Percentiles rank a stretch among this genome's conserved stretches.
These are phyloP conservation scores for Phytophthora rubi DNA, from an alignment of 352 stramenopile genomes.

Conservation along the genomic window DNA sequence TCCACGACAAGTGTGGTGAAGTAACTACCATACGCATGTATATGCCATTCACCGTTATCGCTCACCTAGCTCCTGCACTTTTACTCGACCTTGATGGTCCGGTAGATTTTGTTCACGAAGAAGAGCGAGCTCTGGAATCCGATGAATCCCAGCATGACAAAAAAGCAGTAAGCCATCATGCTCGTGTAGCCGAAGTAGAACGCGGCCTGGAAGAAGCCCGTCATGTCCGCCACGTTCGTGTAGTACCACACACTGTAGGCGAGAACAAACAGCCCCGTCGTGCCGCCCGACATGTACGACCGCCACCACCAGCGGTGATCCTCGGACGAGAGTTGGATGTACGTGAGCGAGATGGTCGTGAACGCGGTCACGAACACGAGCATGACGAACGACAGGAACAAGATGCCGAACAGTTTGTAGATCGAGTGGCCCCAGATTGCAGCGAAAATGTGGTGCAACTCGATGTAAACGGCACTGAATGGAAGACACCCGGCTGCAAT, in stretches of 20 bases:
- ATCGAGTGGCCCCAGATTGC: constrained; percentile 98
- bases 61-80: not conserved
- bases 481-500: constrained; percentile 95
- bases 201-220: constrained; percentile 94
- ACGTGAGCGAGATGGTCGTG: constrained; percentile 97
- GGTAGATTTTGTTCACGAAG: constrained; percentile 98
- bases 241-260: constrained; percentile 97
- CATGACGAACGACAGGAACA: constrained; percentile 96
- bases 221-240: constrained; percentile 95
- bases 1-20: not conserved
- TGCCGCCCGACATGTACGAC: constrained; percentile 94
- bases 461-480: constrained; percentile 98
- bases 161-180: constrained; percentile 97
- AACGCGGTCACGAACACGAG: constrained; percentile 96
- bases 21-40: not conserved
- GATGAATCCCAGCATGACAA: constrained; percentile 97
- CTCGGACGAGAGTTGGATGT: constrained; percentile 97
- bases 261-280: constrained; percentile 96
- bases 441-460: constrained; percentile 98
- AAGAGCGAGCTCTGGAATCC: constrained; percentile 95
- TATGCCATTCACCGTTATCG: not conserved
- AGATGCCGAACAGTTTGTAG: constrained; percentile 98
- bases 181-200: constrained; percentile 99
- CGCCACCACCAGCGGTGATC: constrained; percentile 99
- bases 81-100: constrained; percentile 96